Evolutionary conservation across 163 green algal genomes (phyloP), one percentile per base, ranked within the genome.

Genomic region (Scenedesmus sp.): DNA sequence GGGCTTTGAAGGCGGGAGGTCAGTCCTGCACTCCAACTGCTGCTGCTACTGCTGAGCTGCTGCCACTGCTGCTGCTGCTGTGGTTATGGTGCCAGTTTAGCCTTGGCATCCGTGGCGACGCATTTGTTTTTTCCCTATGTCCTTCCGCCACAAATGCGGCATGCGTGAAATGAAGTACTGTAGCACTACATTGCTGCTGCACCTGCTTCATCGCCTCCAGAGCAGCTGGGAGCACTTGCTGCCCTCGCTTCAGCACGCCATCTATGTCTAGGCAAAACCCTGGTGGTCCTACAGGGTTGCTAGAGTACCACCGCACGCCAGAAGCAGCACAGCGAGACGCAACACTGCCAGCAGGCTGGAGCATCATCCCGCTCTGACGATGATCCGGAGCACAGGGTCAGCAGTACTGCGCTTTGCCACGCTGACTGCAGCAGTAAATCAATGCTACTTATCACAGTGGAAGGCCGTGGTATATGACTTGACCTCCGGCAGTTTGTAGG

Each of bases 221-320:
- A 3, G 95, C 96, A 59, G 91, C 74, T 1, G 92, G 93, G 23
- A 99, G 84, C 7, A 97, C 94, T 4, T 91, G 54, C 9, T 90
- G 92, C 0, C 97, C 97, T 0, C 95, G 91, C 2, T 97, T 95
- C 0, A 99, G 93, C 9, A 99, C 97, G 16, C 96, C 96, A 89
- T 98, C 96, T 34, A 98, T 97, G 91, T 98, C 96, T 84, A 98
- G 97, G 1, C 95, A 94, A 77, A 98, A 98, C 1, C 92, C 95
- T 18, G 92, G 87, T 0, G 94, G 76, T 6, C 89, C 91, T 0
- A n/a, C 26, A 34, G 88, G 87, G 73, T 91, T 88, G 10, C 0
- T 79, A 23, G 70, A 79, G 5, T 79, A 79, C 23, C 20, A 52
- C 5, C 23, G 46, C 1, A 57, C 46, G 77, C 77, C 77, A 26